Conservation (phyloP, 805 yeast species). For the Hermanozyma aechmeae region DNA sequence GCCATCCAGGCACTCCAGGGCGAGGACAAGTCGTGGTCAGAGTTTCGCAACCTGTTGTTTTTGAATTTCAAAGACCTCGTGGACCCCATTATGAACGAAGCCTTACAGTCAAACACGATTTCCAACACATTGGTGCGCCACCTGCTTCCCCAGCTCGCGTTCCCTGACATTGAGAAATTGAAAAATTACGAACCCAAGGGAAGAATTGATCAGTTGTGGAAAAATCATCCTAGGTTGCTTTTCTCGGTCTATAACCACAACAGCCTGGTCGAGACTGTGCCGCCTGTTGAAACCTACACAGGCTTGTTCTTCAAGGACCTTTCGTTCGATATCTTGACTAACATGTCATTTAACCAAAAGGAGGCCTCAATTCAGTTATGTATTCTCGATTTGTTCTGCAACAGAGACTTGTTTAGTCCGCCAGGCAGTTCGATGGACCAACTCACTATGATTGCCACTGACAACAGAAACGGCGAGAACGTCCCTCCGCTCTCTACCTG, state of each 20-base stretch:
- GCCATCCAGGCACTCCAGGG: slow-evolving; percentile 30
- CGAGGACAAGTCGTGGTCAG: slow-evolving; percentile 32
- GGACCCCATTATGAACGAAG: slow-evolving; percentile 23
- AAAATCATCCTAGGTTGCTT: slow-evolving; percentile 42
- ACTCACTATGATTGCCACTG: slow-evolving; percentile 32
- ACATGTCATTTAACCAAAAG: slow-evolving; percentile 80
- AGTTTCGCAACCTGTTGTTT: slow-evolving; percentile 21
- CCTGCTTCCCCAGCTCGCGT: slow-evolving; percentile 28
- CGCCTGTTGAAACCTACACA: slow-evolving; percentile 25
- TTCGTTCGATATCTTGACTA: slow-evolving; percentile 62
- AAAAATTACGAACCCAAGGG: slow-evolving; percentile 16
- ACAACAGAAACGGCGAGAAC: slow-evolving; percentile 33
- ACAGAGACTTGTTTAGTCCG: slow-evolving; percentile 39
- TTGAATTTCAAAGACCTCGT: slow-evolving; percentile 21
- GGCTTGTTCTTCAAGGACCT: slow-evolving; percentile 65
- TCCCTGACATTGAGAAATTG: slow-evolving; percentile 16
- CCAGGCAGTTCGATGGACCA: slow-evolving; percentile 75
- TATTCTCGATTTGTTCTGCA: slow-evolving; percentile 64
- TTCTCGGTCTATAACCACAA: slow-evolving; percentile 51
- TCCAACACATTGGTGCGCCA: slow-evolving; percentile 32
- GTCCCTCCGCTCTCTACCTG: slow-evolving; percentile 53
- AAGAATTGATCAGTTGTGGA: slow-evolving; percentile 57
- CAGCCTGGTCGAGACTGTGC: slow-evolving; percentile 54
- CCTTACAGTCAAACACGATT: slow-evolving; percentile 24
- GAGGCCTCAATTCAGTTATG: slow-evolving; percentile 81